phyloP scores from a whole-genome alignment of 116 monocot genomes.

The Phalaenopsis hybrid region DNA sequence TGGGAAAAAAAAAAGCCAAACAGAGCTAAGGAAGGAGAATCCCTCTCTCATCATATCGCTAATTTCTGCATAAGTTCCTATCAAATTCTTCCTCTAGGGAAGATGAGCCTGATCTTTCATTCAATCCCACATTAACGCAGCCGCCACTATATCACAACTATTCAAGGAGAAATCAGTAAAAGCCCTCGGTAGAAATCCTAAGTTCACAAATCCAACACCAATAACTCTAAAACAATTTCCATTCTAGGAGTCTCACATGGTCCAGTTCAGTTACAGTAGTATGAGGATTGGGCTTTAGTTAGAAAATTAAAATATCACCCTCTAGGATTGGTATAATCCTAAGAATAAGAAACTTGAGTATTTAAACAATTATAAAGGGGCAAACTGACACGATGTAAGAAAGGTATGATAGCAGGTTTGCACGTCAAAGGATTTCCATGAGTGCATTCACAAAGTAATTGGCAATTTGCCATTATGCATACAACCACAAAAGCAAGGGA shows the following conservation, averaged over 20 bases:
- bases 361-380: neutral
- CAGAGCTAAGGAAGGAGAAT: neutral
- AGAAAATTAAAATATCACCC: neutral
- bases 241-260: neutral
- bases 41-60: neutral
- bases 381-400: neutral
- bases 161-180: neutral
- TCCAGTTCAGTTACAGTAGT: neutral
- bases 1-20: neutral
- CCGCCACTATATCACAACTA: neutral
- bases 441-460: neutral
- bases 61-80: too few relatives aligned
- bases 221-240: neutral
- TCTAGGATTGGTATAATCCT: neutral
- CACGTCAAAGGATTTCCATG: neutral
- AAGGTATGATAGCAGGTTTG: neutral
- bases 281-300: neutral
- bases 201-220: neutral
- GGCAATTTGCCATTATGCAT: neutral
- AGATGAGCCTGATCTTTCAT: neutral
- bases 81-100: neutral
- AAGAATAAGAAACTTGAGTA: neutral
- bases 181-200: neutral
- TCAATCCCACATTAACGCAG: neutral
- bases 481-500: too few relatives aligned